phyloP scores from a whole-genome alignment of 441 rosid genomes.

The Croton laevigatus region DNA sequence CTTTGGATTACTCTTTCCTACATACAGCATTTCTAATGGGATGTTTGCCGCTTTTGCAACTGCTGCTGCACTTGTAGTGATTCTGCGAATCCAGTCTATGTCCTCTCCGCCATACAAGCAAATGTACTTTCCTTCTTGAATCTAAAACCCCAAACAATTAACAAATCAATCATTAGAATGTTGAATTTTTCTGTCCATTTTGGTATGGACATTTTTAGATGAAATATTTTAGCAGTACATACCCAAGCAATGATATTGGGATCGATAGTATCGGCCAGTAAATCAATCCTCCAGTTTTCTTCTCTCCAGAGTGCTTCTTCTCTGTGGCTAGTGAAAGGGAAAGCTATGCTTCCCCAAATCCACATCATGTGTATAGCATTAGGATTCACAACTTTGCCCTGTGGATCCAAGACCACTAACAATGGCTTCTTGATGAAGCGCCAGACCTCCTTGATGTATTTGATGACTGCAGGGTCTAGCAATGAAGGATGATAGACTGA shows the following conservation, averaged over 20 bases:
- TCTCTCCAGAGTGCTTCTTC: conserved; percentile 72
- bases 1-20: conserved; percentile 72
- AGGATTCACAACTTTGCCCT: conserved; percentile 64
- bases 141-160: conserved; percentile 34
- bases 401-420: conserved; percentile 75
- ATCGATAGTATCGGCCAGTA: conserved; percentile 54
- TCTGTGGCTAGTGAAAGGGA: conserved; percentile 65
- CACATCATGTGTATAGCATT: conserved; percentile 90
- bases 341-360: conserved; percentile 76
- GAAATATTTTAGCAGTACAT: background rate
- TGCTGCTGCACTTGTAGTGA: conserved; percentile 34
- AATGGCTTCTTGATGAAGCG: conserved; percentile 69
- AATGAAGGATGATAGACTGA: conserved; percentile 54
- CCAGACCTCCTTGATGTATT: conserved; percentile 64
- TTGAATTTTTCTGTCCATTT: background rate
- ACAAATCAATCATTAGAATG: background rate
- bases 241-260: conserved; percentile 50
- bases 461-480: conserved; percentile 52
- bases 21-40: conserved; percentile 59
- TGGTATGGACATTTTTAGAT: background rate
- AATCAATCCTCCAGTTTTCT: conserved; percentile 57
- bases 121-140: conserved; percentile 49
- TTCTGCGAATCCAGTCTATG: conserved; percentile 66
- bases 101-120: conserved; percentile 86
- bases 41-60: conserved; percentile 48